Conservation (phyloP, 495 filamentous ascomycete genomes). For the Bombardia bombarda region DNA sequence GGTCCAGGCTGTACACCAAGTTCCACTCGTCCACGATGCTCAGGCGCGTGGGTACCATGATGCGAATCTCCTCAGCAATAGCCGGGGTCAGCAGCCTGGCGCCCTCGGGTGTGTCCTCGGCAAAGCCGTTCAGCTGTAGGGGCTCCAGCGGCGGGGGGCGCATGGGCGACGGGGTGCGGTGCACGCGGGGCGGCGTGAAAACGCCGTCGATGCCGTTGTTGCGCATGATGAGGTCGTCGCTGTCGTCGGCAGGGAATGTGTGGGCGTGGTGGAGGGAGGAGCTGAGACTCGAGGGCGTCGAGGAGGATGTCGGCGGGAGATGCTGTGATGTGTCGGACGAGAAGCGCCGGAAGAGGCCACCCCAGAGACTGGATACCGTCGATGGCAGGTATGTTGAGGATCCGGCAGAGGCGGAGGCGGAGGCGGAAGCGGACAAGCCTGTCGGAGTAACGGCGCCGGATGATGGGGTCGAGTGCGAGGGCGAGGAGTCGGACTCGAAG, state of each 20-base stretch:
- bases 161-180: conserved; percentile 29
- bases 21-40: conserved; percentile 83
- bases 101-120: conserved; percentile 25
- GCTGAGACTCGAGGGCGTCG: conserved; percentile 3
- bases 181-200: conserved; percentile 27
- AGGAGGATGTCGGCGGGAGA: too few relatives aligned
- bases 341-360: conserved; percentile 29
- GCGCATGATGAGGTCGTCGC: conserved; percentile 10
- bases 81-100: conserved; percentile 54
- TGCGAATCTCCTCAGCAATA: conserved; percentile 88
- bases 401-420: conserved; percentile 6
- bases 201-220: conserved; percentile 20
- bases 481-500: conserved; percentile 16
- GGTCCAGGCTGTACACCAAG: conserved; percentile 83
- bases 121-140: conserved; percentile 32
- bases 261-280: conserved; percentile 12
- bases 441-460: conserved; percentile 27
- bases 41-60: conserved; percentile 76
- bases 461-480: conserved; percentile 19
- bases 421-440: background rate
- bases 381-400: conserved; percentile 16
- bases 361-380: conserved; percentile 24
- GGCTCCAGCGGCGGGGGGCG: conserved; percentile 38
- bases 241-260: too few relatives aligned
- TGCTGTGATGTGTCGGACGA: conserved; percentile 16